These are phyloP conservation scores for Verticillium dahliae DNA, from an alignment of 2,329 filamentous ascomycete genomes.

Conservation along the genomic window DNA sequence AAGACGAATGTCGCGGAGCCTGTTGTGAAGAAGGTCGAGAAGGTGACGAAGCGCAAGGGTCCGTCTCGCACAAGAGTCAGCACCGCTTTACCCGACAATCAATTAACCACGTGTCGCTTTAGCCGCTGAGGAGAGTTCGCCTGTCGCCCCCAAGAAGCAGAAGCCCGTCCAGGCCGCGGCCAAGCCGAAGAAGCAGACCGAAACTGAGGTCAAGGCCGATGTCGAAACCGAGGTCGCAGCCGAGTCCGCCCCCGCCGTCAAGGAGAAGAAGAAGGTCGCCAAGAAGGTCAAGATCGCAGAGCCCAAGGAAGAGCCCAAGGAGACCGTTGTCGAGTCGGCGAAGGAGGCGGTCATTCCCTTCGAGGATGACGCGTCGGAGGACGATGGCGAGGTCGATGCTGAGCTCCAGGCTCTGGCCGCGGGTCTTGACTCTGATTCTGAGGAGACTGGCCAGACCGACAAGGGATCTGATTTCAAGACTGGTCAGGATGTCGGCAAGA, in stretches of 20 bases:
- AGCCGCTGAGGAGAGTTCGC: slow-evolving; percentile 39
- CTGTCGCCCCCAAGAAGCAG: slow-evolving; percentile 36
- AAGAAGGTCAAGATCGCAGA: slow-evolving; percentile 21
- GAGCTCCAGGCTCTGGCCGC: slow-evolving; percentile 36
- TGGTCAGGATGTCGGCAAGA: slow-evolving; percentile 44
- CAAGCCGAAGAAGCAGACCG: slow-evolving; percentile 16
- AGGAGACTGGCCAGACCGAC: slow-evolving; percentile 25
- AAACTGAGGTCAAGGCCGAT: slow-evolving; percentile 13
- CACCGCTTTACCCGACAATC: background rate
- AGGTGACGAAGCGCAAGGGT: slow-evolving; percentile 30
- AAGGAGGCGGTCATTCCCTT: slow-evolving; percentile 14
- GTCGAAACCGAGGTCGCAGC: slow-evolving; percentile 13
- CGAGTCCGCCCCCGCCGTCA: slow-evolving; percentile 34
- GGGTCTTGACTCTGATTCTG: slow-evolving; percentile 37
- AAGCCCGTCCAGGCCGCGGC: slow-evolving; percentile 31
- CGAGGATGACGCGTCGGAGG: slow-evolving; percentile 22
- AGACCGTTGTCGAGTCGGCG: slow-evolving; percentile 15
- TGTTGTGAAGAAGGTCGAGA: slow-evolving; percentile 13
- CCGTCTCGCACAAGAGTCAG: slow-evolving; percentile 4
- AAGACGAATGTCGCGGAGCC: slow-evolving; percentile 26
- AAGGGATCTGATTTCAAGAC: slow-evolving; percentile 32
- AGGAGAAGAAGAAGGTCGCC: slow-evolving; percentile 35
- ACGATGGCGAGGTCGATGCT: slow-evolving; percentile 32
- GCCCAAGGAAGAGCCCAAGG: slow-evolving; percentile 16
- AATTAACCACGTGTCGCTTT: slow-evolving; percentile 15